Evolutionary conservation across 129 eudicot species (phyloP).

Genomic region (Kitagawia praeruptora): DNA sequence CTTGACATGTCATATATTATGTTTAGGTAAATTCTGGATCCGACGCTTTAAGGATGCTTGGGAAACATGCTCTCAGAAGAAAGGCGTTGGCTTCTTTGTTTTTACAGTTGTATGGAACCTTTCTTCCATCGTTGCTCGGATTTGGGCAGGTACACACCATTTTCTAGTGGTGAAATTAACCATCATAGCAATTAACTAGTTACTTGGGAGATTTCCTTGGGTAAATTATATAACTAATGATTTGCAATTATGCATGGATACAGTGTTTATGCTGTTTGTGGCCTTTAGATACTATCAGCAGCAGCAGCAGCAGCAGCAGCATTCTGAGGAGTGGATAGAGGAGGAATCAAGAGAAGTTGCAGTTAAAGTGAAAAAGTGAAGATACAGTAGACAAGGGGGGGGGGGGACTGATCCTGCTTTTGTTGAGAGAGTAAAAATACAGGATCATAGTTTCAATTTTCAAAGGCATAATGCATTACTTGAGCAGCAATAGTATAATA

Average conservation of each 20-base stretch:
- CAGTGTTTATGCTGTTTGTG: conserved; percentile 84
- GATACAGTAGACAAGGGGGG: conserved; percentile 1
- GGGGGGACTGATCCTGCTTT: conserved; percentile 8
- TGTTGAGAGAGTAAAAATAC: conserved; percentile 2
- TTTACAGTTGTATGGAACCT: conserved; percentile 73
- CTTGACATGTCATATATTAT: not conserved
- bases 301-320: conserved; percentile 18
- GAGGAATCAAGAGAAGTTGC: conserved; percentile 21
- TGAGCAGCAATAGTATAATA: not conserved
- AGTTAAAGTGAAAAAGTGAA: conserved; percentile 4
- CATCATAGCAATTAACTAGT: not conserved
- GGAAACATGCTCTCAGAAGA: conserved; percentile 78
- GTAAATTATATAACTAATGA: not conserved
- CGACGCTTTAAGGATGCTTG: conserved; percentile 68
- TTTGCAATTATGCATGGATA: not conserved
- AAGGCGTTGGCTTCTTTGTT: conserved; percentile 57
- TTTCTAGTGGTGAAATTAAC: not conserved
- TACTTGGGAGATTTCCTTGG: not conserved
- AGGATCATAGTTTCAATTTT: not conserved
- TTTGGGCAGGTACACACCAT: conserved; percentile 63
- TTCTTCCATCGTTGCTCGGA: conserved; percentile 58
- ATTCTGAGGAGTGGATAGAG: conserved; percentile 34
- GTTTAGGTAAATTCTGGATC: conserved; percentile 68
- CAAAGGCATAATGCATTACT: not conserved
- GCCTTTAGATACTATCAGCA: conserved; percentile 76